These are phyloP conservation scores for Cladosporium sphaerospermum DNA, from an alignment of 2,329 filamentous ascomycete genomes.

Conservation along the genomic window DNA sequence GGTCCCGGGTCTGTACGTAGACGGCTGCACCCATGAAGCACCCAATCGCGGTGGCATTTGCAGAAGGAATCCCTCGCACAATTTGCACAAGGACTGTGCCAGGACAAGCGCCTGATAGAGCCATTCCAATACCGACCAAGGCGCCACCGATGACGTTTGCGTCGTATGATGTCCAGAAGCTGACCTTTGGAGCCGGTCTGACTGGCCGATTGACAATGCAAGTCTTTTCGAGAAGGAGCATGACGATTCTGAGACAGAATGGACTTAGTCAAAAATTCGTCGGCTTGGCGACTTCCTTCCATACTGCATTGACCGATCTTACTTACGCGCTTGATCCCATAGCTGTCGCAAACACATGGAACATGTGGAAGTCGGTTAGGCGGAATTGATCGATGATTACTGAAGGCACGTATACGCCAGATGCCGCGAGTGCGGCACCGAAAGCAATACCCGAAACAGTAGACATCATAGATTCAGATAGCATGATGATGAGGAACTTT, in stretches of 20 bases:
- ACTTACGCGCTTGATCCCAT: constrained; percentile 57
- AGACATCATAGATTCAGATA: neutral
- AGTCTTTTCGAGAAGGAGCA: constrained; percentile 21
- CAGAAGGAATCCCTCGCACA: constrained; percentile 47
- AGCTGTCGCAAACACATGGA: constrained; percentile 58
- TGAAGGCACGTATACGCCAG: constrained; percentile 53
- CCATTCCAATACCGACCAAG: constrained; percentile 61
- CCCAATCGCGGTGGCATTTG: constrained; percentile 32
- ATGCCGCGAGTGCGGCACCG: constrained; percentile 54
- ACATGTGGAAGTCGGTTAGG: constrained; percentile 59
- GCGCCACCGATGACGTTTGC: constrained; percentile 60
- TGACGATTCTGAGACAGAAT: constrained; percentile 34
- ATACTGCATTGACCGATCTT: no score
- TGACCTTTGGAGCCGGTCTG: constrained; percentile 47
- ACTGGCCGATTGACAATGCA: constrained; percentile 28
- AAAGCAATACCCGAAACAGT: constrained; percentile 47
- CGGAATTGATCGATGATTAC: constrained; percentile 57
- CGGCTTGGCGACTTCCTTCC: no score
- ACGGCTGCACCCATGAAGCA: constrained; percentile 46
- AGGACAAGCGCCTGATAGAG: constrained; percentile 58
- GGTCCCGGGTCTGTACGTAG: neutral
- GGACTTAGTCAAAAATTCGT: constrained; percentile 4
- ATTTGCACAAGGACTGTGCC: constrained; percentile 59
- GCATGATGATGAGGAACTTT: no score
- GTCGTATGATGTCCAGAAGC: constrained; percentile 51